Percentiles rank a stretch among this genome's conserved stretches.
These are phyloP conservation scores for Talaromyces albobiverticillius DNA, from an alignment of 2,329 filamentous ascomycete genomes.

Conservation along the genomic window DNA sequence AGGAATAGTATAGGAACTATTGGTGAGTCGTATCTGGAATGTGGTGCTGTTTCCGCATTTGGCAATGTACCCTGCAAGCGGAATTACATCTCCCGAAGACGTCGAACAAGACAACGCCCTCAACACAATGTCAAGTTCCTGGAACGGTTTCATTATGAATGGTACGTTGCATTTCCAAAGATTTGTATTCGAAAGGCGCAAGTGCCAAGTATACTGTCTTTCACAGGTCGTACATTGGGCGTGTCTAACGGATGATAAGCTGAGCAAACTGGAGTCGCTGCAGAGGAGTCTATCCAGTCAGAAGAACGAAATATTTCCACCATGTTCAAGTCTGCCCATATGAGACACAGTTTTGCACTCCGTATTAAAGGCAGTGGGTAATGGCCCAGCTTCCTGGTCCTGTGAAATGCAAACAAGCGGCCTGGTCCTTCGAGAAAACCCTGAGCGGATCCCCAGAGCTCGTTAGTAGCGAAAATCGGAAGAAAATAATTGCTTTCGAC, in stretches of 20 bases:
- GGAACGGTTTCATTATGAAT: conserved; percentile 1
- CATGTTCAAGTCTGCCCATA: background rate
- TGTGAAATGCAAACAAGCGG: conserved; percentile 2
- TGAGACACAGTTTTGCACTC: background rate
- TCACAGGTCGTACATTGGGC: conserved; percentile 35
- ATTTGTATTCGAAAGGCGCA: conserved; percentile 57
- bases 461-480: conserved; percentile 7
- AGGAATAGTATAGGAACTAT: background rate
- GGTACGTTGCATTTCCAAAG: conserved; percentile 9
- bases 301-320: background rate
- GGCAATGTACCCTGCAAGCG: conserved; percentile 11
- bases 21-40: background rate
- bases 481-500: background rate
- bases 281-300: background rate
- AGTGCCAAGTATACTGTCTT: conserved; percentile 41
- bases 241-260: background rate
- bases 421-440: background rate
- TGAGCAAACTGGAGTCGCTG: background rate
- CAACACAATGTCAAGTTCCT: background rate
- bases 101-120: background rate
- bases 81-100: conserved; percentile 1
- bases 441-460: conserved; percentile 39
- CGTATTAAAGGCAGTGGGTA: background rate
- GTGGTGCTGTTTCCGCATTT: conserved; percentile 10
- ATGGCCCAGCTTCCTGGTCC: background rate